Base-by-base conservation (phyloP, 1,284 basidiomycete species). In the Apiotrichum veenhuisii region DNA sequence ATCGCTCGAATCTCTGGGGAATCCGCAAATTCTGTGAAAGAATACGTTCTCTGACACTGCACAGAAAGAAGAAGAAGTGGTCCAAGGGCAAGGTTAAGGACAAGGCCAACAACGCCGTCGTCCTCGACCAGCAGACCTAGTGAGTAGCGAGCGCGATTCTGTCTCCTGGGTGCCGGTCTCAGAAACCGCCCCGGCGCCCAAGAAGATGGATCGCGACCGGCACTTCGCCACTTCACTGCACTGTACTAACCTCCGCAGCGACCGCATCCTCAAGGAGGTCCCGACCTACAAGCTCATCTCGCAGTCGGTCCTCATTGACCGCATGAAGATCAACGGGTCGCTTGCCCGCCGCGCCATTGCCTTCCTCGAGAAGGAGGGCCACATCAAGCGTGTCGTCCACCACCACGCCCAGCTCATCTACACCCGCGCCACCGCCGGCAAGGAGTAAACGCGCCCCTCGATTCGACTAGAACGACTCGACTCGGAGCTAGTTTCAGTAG, bases 51-150 rank as follows among this genome's bases (percentile, higher is more conserved):
- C 61, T 63, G 46, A 63, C 61, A 18, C n/a, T 2, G 5, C 33
- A 20, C 56, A 77, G 76, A 64, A 97, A 97, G 85, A 98, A 98
- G 86, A 98, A 98, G 88, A 98, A 98, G 86, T 98, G 94, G 94
- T 97, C 93, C 69, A 98, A 98, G 85, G 94, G 94, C 79, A 96
- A 96, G 82, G 93, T 97, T 79, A 97, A 97, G 87, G 93, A 97
- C 83, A 97, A 97, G 87, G 91, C 90, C 73, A 87, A 88, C 76
- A 77, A 77, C 75, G 85, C 89, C 74, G 94, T 98, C 78, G 82
- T 87, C 70, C 87, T 96, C 74, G 92, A 96, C 84, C 92, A 95
- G 83, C 61, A 75, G 46, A 77, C 77, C 69, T 77, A 64, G 79
- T 78, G 63, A 66, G 76, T 68, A 15, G 5, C 18, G n/a, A 2